Evolutionary conservation across 1,284 basidiomycete species (phyloP), one percentile per base, ranked within the genome.

Genomic region (Exsudoporus floridanus): DNA sequence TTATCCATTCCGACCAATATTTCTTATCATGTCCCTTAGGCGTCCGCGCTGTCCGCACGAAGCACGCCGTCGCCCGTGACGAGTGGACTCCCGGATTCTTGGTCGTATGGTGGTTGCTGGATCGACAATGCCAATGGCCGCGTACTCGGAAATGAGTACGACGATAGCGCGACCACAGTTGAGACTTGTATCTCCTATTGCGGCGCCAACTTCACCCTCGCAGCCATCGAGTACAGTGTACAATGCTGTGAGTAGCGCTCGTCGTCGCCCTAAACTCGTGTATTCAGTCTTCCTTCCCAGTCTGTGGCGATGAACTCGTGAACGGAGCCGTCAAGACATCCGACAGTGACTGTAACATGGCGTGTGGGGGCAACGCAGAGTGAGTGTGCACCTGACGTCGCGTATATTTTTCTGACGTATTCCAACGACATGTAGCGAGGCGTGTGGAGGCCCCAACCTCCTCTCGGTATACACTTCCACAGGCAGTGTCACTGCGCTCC

Each of bases 361-460:
- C 73, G 4, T 90, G 88, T 56, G 77, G 77, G 27, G 88, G 84
- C 13, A 82, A 81, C 56, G 37, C 28, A 8, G 12, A 30, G 28
- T 30, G 28, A 30, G 28, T 30, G 28, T 30, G 6, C 2, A 30
- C 28, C 28, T 12, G 4, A 30, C 28, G 28, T 30, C 28, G 12
- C 5, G 28, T 27, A 27, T 27, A 12, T 30, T 10, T 30, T 12
- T 30, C 27, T 9, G 28, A 30, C 28, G 28, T 30, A 30, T 12
- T 30, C 28, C 28, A 30, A 45, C 34, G 12, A 23, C 18, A 5
- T 0, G 8, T 12, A 88, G 83, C 23, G 76, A 88, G 67, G 80
- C 80, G 38, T 90, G 88, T 57, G 88, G 88, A 60, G 86, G 81
- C 10, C 78, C 82, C 2, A 83, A 83, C 60, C 77, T 81, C n/a